Evolutionary conservation across 805 yeast genomes (phyloP).

Genomic region (Candida nanaspora): DNA sequence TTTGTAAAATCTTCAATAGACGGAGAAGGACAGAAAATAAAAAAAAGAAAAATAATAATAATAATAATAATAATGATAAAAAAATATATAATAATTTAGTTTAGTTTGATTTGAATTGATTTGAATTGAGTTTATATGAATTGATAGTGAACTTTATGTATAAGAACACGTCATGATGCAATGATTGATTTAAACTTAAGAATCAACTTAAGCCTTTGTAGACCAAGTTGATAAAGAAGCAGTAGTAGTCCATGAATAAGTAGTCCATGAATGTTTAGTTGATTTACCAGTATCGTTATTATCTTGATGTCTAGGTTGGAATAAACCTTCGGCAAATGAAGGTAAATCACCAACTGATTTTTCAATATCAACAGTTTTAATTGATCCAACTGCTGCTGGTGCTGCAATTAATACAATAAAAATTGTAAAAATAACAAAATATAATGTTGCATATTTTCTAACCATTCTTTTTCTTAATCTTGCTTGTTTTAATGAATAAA

Average conservation of each 20-base stretch:
- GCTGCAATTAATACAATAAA: constrained; percentile 78
- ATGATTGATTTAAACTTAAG: neutral
- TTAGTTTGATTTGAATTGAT: neutral
- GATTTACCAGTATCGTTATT: constrained; percentile 78
- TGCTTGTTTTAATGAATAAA: constrained; percentile 93
- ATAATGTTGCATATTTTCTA: constrained; percentile 80
- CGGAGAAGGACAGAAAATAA: too few species aligned
- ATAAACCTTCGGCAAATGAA: constrained; percentile 48
- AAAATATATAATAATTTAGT: too few species aligned
- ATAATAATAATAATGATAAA: neutral
- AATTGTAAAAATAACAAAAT: constrained; percentile 58
- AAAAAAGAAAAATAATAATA: neutral
- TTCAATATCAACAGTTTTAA: constrained; percentile 33
- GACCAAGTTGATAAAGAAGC: constrained; percentile 38
- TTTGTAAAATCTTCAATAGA: too few species aligned
- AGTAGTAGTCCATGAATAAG: constrained; percentile 41
- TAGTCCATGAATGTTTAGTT: constrained; percentile 20
- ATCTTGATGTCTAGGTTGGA: constrained; percentile 81
- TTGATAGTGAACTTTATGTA: neutral
- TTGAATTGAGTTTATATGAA: neutral
- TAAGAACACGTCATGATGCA: neutral
- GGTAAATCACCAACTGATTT: constrained; percentile 24
- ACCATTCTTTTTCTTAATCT: constrained; percentile 97
- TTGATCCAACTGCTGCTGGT: constrained; percentile 75
- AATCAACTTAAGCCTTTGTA: constrained; percentile 33